phyloP scores from a whole-genome alignment of 2,329 filamentous ascomycete species.

The Beauveria caledonica region DNA sequence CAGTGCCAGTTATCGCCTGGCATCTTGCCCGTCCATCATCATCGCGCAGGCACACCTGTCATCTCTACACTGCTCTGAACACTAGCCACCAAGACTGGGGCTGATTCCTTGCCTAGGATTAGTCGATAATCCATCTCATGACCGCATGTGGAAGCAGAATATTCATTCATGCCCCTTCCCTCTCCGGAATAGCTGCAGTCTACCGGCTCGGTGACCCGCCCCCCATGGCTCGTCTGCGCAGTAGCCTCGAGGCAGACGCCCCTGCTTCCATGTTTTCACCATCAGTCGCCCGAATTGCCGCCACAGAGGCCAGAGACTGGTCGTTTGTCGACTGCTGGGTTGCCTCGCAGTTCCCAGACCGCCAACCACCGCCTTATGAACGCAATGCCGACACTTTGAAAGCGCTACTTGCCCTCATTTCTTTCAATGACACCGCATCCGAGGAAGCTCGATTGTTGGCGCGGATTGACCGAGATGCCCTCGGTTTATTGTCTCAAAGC shows the following conservation, averaged over 20 bases:
- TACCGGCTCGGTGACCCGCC: not conserved
- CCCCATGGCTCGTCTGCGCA: conserved; percentile 30
- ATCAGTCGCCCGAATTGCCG: conserved; percentile 62
- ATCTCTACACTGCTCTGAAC: no score
- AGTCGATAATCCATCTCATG: no score
- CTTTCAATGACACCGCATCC: conserved; percentile 69
- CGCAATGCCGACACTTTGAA: conserved; percentile 78
- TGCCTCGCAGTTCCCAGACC: conserved; percentile 56
- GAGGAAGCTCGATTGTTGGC: conserved; percentile 55
- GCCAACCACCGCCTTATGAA: conserved; percentile 65
- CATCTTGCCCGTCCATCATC: not conserved
- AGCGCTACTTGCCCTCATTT: conserved; percentile 63
- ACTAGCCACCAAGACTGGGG: not conserved
- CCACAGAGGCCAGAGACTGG: conserved; percentile 85
- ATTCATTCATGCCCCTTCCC: not conserved
- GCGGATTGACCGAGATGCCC: conserved; percentile 49
- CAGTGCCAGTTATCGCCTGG: no score
- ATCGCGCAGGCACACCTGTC: not conserved
- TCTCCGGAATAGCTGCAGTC: not conserved
- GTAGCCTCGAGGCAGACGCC: conserved; percentile 13
- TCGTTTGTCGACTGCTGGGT: conserved; percentile 82
- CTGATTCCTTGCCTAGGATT: not conserved
- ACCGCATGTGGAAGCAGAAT: not conserved
- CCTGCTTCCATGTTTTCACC: conserved; percentile 57
- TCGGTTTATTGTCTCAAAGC: conserved; percentile 40